Evolutionary conservation across 208 protist species (phyloP), one percentile per base, ranked within the genome.

Genomic region (Leishmania arabica): DNA sequence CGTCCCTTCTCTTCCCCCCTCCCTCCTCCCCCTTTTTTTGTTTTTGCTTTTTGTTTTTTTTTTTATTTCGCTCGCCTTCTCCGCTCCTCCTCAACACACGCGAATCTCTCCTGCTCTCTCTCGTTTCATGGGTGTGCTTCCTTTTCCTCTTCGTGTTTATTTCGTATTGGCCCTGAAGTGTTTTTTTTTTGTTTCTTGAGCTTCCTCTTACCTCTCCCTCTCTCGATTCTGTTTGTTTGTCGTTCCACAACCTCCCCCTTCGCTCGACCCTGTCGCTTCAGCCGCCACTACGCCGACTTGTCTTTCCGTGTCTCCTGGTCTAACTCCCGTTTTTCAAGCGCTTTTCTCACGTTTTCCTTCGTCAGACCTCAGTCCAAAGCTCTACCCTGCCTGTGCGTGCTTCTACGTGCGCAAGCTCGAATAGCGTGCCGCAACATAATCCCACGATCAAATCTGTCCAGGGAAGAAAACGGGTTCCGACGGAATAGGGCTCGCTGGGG

Each of bases 81-180:
- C 66, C 69, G 54, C 42, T 62, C 24, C 21, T 70, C 24, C 65
- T 76, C 60, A 71, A 3, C 70, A 11, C 49, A 24, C 49, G 19
- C 74, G 21, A 74, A 24, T 49, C 31, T 17, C 47, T 82, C 37
- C 77, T 56, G 77, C 34, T 37, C 34, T 37, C 34, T 78, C 7
- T 24, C 74, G 51, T 69, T 78, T 45, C 17, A 45, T 37, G 54
- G 42, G 4, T 34, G 66, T 27, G 27, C 31, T 69, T 47, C 6
- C 27, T 68, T 66, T 72, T 71, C 74, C 51, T 82, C 81, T 78
- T 19, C 73, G n/a, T 42, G 71, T 62, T 89, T 53, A 8, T 76
- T 77, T 72, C 0, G 49, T 77, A 15, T 81, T 75, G 81, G n/a
- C 64, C 71, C 54, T 81, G 75, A 37, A 60, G 56, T 71, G 37